A percentile compares a stretch with the other conserved stretches of the same genome.
phyloP scores from a whole-genome alignment of 495 filamentous ascomycete genomes.

The Halenospora varia region DNA sequence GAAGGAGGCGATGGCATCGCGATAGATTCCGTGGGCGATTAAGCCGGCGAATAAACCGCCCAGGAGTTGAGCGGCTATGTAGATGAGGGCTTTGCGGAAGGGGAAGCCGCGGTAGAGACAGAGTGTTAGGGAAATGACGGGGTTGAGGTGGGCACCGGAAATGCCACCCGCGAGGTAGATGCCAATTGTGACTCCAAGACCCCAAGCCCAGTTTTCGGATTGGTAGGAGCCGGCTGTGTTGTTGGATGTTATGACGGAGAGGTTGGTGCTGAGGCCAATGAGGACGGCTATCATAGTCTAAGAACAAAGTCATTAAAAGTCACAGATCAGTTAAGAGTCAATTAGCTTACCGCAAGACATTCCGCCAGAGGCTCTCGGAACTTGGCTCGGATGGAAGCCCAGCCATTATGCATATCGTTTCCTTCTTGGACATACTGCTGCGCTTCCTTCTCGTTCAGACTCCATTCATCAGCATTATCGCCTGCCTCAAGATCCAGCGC shows the following conservation, averaged over 20 bases:
- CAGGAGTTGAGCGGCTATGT: slow-evolving; percentile 46
- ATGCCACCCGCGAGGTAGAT: slow-evolving; percentile 53
- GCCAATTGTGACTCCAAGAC: slow-evolving; percentile 50
- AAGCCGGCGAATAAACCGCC: slow-evolving; percentile 41
- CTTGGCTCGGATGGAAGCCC: slow-evolving; percentile 47
- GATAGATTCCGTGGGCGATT: slow-evolving; percentile 45
- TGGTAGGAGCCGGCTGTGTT: slow-evolving; percentile 35
- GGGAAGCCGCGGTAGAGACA: slow-evolving; percentile 51
- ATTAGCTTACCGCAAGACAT: slow-evolving; percentile 40
- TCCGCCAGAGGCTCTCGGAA: slow-evolving; percentile 47
- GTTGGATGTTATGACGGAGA: slow-evolving; percentile 42
- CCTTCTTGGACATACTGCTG: slow-evolving; percentile 27
- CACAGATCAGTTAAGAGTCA: too few relatives aligned
- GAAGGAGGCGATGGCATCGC: slow-evolving; percentile 38
- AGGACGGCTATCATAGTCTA: slow-evolving; percentile 28
- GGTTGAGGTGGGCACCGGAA: slow-evolving; percentile 54
- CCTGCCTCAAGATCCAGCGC: slow-evolving; percentile 25
- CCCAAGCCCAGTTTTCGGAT: slow-evolving; percentile 48
- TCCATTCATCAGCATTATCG: slow-evolving; percentile 15
- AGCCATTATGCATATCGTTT: slow-evolving; percentile 42
- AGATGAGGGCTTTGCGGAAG: slow-evolving; percentile 39
- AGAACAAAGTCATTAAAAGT: too few relatives aligned
- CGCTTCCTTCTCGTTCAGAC: slow-evolving; percentile 30
- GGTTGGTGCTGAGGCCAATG: slow-evolving; percentile 45
- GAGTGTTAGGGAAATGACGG: slow-evolving; percentile 42